A percentile compares a stretch with the other conserved stretches of the same genome.
Evolutionary conservation across 2,329 filamentous ascomycete species (phyloP).

Genomic region (Fusarium sp.): DNA sequence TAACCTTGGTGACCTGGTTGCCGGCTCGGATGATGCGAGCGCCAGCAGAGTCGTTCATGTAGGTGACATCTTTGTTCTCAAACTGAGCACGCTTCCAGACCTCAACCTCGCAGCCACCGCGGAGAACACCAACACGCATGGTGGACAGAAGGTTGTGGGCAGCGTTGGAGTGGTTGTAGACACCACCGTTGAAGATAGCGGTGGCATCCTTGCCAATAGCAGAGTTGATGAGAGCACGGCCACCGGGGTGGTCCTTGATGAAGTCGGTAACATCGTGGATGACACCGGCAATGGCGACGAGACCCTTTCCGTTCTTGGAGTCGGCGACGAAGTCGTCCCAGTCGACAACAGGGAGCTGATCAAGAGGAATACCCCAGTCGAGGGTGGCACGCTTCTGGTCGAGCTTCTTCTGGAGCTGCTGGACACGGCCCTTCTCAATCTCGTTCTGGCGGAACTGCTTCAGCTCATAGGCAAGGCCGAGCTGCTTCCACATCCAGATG

Average conservation of each 20-base stretch:
- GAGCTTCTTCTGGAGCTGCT: conserved; percentile 93
- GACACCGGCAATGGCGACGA: conserved; percentile 84
- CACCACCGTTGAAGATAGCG: conserved; percentile 91
- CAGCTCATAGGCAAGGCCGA: conserved; percentile 86
- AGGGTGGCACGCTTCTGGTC: conserved; percentile 85
- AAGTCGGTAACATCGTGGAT: conserved; percentile 88
- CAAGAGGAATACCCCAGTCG: conserved; percentile 88
- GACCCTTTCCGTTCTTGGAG: conserved; percentile 79
- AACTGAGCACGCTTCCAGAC: conserved; percentile 91
- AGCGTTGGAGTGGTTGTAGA: conserved; percentile 90
- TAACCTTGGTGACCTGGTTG: conserved; percentile 84
- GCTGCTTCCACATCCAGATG: conserved; percentile 86
- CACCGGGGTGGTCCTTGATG: conserved; percentile 91
- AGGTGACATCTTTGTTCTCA: conserved; percentile 85
- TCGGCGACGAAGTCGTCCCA: conserved; percentile 89
- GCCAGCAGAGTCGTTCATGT: conserved; percentile 83
- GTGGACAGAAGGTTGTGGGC: conserved; percentile 90
- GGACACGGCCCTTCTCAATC: conserved; percentile 90
- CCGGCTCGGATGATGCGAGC: conserved; percentile 88
- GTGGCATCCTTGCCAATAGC: conserved; percentile 90
- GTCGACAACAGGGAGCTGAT: conserved; percentile 85
- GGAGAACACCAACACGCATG: conserved; percentile 88
- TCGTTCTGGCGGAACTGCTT: conserved; percentile 94
- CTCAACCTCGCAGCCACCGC: conserved; percentile 89
- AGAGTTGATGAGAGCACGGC: conserved; percentile 85